phyloP scores from a whole-genome alignment of 768 basidiomycete genomes.

The Neoboletus brunneissimus region DNA sequence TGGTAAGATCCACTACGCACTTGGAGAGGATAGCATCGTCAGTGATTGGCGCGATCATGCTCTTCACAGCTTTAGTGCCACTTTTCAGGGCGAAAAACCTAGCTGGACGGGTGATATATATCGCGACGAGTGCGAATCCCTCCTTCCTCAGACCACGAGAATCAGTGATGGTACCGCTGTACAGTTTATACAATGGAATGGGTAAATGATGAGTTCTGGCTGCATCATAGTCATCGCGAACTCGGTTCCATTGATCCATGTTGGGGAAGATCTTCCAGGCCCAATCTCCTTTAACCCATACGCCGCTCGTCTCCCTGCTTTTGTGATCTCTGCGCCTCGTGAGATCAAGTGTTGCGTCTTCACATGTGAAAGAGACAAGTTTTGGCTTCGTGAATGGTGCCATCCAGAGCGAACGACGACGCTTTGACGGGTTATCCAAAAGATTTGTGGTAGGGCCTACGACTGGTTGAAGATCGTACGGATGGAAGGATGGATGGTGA shows the following conservation, averaged over 20 bases:
- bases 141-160: rapidly evolving
- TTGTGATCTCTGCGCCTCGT: rapidly evolving
- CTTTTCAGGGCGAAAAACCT: neutral
- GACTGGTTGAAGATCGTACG: neutral
- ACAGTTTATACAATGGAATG: neutral
- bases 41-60: neutral
- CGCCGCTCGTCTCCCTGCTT: neutral
- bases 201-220: neutral
- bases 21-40: neutral
- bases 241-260: neutral
- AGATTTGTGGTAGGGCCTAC: neutral
- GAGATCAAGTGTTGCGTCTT: neutral
- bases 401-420: neutral
- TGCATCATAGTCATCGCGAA: neutral
- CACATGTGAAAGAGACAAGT: neutral
- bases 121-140: neutral
- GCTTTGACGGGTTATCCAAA: neutral
- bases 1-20: neutral
- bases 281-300: neutral
- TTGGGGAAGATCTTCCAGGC: neutral
- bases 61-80: neutral
- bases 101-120: neutral
- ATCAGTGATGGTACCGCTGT: neutral
- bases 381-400: neutral
- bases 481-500: too few relatives aligned